Evolutionary conservation across 2,329 filamentous ascomycete species (phyloP).

Genomic region (Chaetomiaceae sp.): DNA sequence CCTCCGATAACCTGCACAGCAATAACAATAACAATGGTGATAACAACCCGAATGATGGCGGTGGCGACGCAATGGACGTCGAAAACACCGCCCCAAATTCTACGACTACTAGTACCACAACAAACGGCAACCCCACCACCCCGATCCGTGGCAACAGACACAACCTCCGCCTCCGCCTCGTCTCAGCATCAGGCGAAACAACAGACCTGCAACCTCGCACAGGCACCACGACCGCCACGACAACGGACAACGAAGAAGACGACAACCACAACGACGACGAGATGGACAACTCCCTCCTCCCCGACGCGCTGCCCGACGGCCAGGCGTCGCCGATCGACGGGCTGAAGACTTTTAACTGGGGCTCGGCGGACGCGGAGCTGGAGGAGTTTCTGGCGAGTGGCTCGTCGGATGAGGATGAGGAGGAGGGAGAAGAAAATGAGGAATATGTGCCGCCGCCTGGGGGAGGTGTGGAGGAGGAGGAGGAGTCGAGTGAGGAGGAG

Average conservation of each 20-base stretch:
- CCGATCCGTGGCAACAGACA: too few species aligned
- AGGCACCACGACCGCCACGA: neutral
- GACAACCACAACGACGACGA: conserved; percentile 31
- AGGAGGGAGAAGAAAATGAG: conserved; percentile 20
- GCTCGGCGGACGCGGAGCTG: conserved; percentile 63
- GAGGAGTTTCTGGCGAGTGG: conserved; percentile 63
- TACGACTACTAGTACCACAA: conserved; percentile 20
- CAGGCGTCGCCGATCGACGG: conserved; percentile 49
- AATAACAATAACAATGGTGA: too few species aligned
- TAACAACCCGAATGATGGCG: too few species aligned
- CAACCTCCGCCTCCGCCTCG: conserved; percentile 39
- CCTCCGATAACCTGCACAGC: neutral
- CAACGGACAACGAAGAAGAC: conserved; percentile 25
- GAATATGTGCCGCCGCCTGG: conserved; percentile 28
- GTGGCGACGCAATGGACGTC: conserved; percentile 19
- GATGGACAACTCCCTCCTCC: conserved; percentile 40
- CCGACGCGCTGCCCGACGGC: conserved; percentile 41
- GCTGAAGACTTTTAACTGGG: conserved; percentile 55
- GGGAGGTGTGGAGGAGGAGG: conserved; percentile 1
- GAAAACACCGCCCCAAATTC: conserved; percentile 12
- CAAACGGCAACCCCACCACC: conserved; percentile 25
- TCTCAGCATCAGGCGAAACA: conserved; percentile 37
- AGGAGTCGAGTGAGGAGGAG: neutral
- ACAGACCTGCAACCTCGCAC: conserved; percentile 29
- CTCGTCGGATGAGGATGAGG: conserved; percentile 43